A percentile compares a stretch with the other conserved stretches of the same genome.
These are phyloP conservation scores for Immersiporthe knoxdaviesiana DNA, from an alignment of 2,329 filamentous ascomycete species.

Conservation along the genomic window DNA sequence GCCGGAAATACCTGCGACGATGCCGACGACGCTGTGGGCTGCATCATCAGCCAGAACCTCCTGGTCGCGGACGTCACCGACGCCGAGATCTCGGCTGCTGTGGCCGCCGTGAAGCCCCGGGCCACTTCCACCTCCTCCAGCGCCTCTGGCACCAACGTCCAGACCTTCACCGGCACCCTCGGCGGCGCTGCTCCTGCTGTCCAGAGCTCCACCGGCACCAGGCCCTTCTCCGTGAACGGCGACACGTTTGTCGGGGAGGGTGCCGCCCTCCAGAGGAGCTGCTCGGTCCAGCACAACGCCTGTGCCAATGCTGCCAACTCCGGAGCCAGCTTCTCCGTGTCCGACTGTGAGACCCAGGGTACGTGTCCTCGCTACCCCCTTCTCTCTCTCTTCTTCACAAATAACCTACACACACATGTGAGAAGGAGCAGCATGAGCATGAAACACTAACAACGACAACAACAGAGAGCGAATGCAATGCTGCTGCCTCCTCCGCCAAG, in stretches of 20 bases:
- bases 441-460: background rate
- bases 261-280: constrained; percentile 52
- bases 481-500: constrained; percentile 32
- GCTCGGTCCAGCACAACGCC: constrained; percentile 54
- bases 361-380: too few species aligned
- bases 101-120: constrained; percentile 37
- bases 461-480: constrained; percentile 42
- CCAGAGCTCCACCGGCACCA: constrained; percentile 40
- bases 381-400: background rate
- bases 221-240: constrained; percentile 57
- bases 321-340: constrained; percentile 43
- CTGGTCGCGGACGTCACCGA: constrained; percentile 57
- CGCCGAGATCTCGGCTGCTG: constrained; percentile 58
- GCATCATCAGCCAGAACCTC: constrained; percentile 59
- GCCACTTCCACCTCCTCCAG: constrained; percentile 29
- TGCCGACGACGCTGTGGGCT: constrained; percentile 52
- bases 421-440: background rate
- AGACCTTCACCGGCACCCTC: constrained; percentile 49
- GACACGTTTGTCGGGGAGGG: constrained; percentile 55
- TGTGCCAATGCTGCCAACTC: constrained; percentile 54
- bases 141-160: constrained; percentile 41
- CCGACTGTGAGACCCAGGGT: constrained; percentile 48
- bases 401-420: background rate
- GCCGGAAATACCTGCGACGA: constrained; percentile 60
- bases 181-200: constrained; percentile 49